Percentiles rank a stretch among this genome's conserved stretches.
These are phyloP conservation scores for Seiridium unicorne DNA, from an alignment of 2,329 filamentous ascomycete species.

Conservation along the genomic window DNA sequence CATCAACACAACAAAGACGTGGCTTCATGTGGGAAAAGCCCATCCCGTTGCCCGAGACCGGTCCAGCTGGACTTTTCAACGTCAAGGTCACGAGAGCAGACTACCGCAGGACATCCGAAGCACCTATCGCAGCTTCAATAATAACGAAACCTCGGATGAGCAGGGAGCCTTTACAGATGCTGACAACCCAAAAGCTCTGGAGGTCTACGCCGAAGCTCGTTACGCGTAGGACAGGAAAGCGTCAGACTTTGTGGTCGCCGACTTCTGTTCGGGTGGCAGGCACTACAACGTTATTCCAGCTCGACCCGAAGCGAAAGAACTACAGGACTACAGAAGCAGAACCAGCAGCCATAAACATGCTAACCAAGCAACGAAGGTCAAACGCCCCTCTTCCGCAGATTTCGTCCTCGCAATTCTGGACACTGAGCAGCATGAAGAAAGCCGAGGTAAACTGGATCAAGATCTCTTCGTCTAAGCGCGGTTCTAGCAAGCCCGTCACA, in stretches of 20 bases:
- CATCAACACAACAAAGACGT: background rate
- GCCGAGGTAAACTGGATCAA: slow-evolving; percentile 23
- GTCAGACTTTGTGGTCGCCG: slow-evolving; percentile 3
- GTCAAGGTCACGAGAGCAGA: slow-evolving; percentile 14
- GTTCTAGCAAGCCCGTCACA: background rate
- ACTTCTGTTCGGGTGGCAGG: background rate
- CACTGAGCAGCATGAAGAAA: slow-evolving; percentile 8
- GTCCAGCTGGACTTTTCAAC: slow-evolving; percentile 18
- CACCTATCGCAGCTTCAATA: slow-evolving; percentile 16
- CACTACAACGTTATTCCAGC: slow-evolving; percentile 24
- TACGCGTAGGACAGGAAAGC: background rate
- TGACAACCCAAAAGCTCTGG: slow-evolving; percentile 35
- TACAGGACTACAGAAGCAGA: slow-evolving; percentile 30
- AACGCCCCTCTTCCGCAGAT: slow-evolving; percentile 19
- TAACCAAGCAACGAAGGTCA: slow-evolving; percentile 28
- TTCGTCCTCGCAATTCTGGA: slow-evolving; percentile 21
- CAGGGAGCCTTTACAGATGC: slow-evolving; percentile 21
- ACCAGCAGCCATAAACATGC: slow-evolving; percentile 31
- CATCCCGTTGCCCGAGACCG: background rate
- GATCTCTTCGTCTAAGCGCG: slow-evolving; percentile 13
- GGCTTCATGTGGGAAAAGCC: slow-evolving; percentile 16
- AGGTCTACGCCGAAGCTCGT: slow-evolving; percentile 6
- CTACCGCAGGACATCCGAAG: slow-evolving; percentile 16
- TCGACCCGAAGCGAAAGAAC: slow-evolving; percentile 26
- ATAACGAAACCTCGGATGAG: slow-evolving; percentile 13